phyloP scores from a whole-genome alignment of 169 alveolate species.

The Eimeria sp. region DNA sequence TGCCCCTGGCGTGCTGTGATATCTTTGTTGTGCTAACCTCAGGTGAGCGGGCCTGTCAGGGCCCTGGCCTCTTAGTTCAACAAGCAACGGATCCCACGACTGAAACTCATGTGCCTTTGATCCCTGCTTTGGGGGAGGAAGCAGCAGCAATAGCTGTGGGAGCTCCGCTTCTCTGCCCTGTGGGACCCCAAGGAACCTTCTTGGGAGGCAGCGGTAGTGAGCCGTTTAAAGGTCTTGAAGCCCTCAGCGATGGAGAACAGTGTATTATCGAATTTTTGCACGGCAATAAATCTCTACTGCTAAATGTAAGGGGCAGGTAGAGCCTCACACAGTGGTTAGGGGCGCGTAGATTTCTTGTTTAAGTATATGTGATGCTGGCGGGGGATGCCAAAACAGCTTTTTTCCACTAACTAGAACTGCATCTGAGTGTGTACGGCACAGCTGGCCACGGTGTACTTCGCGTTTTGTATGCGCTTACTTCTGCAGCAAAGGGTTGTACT shows the following conservation, averaged over 20 bases:
- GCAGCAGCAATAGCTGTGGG: constrained; percentile 65
- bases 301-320: not conserved
- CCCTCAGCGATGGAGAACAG: constrained; percentile 56
- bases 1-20: not conserved
- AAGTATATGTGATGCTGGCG: not conserved
- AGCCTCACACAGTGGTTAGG: not conserved
- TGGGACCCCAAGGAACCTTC: constrained; percentile 67
- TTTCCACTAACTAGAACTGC: not conserved
- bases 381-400: not conserved
- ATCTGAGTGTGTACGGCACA: not conserved
- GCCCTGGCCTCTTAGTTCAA: constrained; percentile 28
- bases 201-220: constrained; percentile 66
- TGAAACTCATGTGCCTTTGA: constrained; percentile 32
- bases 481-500: constrained; percentile 52
- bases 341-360: not conserved
- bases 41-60: constrained; percentile 54
- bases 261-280: constrained; percentile 18
- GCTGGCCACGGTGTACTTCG: not conserved
- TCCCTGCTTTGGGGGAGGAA: constrained; percentile 61
- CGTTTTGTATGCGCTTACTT: not conserved
- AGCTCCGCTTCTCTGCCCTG: constrained; percentile 67
- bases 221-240: constrained; percentile 66
- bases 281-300: constrained; percentile 43
- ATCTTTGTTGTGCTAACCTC: not conserved
- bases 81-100: not conserved